phyloP scores from a whole-genome alignment of 441 rosid genomes.

The Hura crepitans region DNA sequence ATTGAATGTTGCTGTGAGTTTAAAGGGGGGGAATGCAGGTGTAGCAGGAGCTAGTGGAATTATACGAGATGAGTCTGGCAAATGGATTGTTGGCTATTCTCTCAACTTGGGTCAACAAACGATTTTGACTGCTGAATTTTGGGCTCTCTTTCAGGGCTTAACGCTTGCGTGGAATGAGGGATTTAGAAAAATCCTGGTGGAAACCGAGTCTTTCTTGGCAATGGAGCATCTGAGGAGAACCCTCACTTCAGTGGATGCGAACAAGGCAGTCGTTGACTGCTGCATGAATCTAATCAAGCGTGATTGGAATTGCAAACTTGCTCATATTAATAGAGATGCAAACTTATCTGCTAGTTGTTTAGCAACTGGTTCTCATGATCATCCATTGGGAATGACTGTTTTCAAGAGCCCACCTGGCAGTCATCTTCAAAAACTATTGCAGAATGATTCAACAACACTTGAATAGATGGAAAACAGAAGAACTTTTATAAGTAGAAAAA shows the following conservation, averaged over 20 bases:
- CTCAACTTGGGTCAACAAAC: conserved; percentile 22
- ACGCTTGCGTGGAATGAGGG: conserved; percentile 42
- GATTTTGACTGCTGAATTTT: conserved; percentile 35
- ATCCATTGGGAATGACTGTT: conserved; percentile 21
- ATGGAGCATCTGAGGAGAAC: conserved; percentile 28
- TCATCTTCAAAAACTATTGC: conserved; percentile 31
- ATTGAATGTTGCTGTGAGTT: conserved; percentile 36
- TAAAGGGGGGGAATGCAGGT: conserved; percentile 12
- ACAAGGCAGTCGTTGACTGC: conserved; percentile 23
- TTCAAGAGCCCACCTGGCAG: conserved; percentile 38
- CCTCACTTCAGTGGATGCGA: conserved; percentile 17
- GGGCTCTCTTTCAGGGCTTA: conserved; percentile 49
- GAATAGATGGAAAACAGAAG: neutral
- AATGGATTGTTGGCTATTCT: conserved; percentile 45
- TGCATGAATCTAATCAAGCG: conserved; percentile 38
- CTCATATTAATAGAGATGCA: conserved; percentile 24
- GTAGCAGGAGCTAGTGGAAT: conserved; percentile 38
- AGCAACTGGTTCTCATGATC: conserved; percentile 28
- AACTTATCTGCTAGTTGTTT: conserved; percentile 45
- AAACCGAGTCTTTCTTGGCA: conserved; percentile 30
- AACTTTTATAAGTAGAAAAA: neutral
- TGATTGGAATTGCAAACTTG: conserved; percentile 44
- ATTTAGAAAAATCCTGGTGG: conserved; percentile 36
- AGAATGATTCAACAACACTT: conserved; percentile 23
- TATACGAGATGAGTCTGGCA: conserved; percentile 41